Evolutionary conservation across 78 protist species (phyloP).

Genomic region (Trichosphaerium sp.): DNA sequence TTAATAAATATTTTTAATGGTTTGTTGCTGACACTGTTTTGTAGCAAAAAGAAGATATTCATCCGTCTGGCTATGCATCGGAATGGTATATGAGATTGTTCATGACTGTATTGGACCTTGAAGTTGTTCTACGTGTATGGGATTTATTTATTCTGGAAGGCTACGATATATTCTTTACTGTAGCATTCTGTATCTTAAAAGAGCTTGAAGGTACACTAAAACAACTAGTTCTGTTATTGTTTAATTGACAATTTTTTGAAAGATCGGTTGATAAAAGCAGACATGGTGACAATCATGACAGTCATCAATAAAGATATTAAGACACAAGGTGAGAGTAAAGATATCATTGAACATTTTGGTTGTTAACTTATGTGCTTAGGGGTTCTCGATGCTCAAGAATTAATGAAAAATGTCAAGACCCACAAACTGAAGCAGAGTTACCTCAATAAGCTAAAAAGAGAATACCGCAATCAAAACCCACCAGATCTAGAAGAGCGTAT

Average conservation of each 20-base stretch:
- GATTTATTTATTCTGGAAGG: conserved; percentile 39
- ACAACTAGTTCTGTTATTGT: background rate
- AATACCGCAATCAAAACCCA: no score
- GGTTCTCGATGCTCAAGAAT: no score
- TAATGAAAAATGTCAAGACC: no score
- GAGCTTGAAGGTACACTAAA: background rate
- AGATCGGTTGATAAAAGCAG: no score
- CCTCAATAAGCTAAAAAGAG: no score
- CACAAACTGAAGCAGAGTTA: no score
- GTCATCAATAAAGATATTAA: no score
- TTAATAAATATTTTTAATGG: background rate
- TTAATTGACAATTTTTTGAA: background rate
- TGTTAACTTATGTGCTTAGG: no score
- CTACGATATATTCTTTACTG: conserved; percentile 21
- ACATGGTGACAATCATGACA: no score
- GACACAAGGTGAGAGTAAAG: no score
- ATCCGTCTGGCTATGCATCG: conserved; percentile 27
- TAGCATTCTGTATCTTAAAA: background rate
- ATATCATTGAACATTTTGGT: no score
- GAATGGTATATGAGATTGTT: conserved; percentile 53
- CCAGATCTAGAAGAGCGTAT: no score
- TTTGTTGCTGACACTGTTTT: background rate
- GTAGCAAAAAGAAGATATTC: conserved; percentile 1
- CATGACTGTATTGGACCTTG: conserved; percentile 29
- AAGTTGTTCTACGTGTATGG: conserved; percentile 40